A percentile compares a stretch with the other conserved stretches of the same genome.
Evolutionary conservation across 75 land plant species (phyloP).

Genomic region (Sequoiadendron giganteum): DNA sequence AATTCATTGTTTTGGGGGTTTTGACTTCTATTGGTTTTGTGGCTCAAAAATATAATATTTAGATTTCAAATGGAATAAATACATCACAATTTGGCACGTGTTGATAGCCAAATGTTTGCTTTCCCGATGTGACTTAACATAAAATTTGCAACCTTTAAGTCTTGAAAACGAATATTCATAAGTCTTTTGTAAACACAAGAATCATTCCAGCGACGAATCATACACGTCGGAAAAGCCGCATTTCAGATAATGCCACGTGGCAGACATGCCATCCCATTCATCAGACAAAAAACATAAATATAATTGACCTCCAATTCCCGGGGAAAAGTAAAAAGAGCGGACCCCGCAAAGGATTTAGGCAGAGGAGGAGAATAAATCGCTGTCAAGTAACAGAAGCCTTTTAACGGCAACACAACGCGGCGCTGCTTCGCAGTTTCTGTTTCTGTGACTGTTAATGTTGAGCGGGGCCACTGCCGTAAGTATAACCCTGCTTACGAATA

Average conservation of each 20-base stretch:
- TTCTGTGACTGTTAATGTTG: too few species aligned
- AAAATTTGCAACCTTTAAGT: too few species aligned
- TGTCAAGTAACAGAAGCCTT: background rate
- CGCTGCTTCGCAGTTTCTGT: background rate
- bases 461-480: background rate
- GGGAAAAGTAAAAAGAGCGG: background rate
- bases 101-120: too few species aligned
- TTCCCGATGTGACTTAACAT: too few species aligned
- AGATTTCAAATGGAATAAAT: too few species aligned
- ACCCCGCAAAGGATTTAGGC: background rate
- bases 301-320: background rate
- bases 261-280: background rate
- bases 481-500: background rate
- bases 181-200: too few species aligned
- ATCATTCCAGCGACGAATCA: too few species aligned
- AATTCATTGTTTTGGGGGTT: too few species aligned
- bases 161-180: too few species aligned
- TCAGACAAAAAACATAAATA: background rate
- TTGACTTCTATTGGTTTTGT: too few species aligned
- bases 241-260: background rate
- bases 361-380: background rate
- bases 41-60: too few species aligned
- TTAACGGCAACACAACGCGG: background rate
- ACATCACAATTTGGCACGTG: too few species aligned
- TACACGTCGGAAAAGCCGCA: background rate